Percentiles rank a stretch among this genome's conserved stretches.
These are phyloP conservation scores for Ophiostoma pallidulum DNA, from an alignment of 2,329 filamentous ascomycete species.

Conservation along the genomic window DNA sequence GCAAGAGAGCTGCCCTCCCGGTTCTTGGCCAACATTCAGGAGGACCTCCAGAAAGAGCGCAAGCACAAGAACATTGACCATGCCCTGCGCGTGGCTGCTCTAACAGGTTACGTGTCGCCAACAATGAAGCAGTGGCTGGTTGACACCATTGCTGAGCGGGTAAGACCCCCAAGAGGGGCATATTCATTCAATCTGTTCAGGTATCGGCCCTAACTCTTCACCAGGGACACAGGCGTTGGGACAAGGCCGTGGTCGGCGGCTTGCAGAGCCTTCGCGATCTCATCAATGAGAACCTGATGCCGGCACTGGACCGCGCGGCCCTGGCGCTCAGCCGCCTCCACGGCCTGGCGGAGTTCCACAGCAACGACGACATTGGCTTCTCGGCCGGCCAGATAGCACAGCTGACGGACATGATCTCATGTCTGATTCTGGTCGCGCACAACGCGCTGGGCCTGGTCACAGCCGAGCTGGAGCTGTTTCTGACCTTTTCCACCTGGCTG, in stretches of 20 bases:
- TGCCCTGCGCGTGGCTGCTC: conserved; percentile 72
- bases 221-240: conserved; percentile 89
- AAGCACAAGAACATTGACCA: conserved; percentile 55
- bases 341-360: conserved; percentile 72
- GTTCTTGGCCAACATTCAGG: conserved; percentile 70
- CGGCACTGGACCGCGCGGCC: conserved; percentile 72
- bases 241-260: conserved; percentile 71
- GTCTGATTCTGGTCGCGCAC: conserved; percentile 65
- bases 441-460: conserved; percentile 61
- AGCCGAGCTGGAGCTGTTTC: conserved; percentile 69
- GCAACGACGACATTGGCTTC: conserved; percentile 53
- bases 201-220: no score
- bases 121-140: conserved; percentile 80
- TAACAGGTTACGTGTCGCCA: conserved; percentile 70
- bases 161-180: no score
- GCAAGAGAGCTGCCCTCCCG: conserved; percentile 67
- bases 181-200: no score
- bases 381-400: conserved; percentile 52
- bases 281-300: conserved; percentile 79
- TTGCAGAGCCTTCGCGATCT: conserved; percentile 69
- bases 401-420: conserved; percentile 61
- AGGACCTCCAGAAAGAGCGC: conserved; percentile 57
- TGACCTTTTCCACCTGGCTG: conserved; percentile 74
- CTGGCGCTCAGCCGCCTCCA: conserved; percentile 75
- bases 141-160: conserved; percentile 70